A percentile compares a stretch with the other conserved stretches of the same genome.
phyloP scores from a whole-genome alignment of 805 yeast genomes.

The Kazachstania bromeliacearum region DNA sequence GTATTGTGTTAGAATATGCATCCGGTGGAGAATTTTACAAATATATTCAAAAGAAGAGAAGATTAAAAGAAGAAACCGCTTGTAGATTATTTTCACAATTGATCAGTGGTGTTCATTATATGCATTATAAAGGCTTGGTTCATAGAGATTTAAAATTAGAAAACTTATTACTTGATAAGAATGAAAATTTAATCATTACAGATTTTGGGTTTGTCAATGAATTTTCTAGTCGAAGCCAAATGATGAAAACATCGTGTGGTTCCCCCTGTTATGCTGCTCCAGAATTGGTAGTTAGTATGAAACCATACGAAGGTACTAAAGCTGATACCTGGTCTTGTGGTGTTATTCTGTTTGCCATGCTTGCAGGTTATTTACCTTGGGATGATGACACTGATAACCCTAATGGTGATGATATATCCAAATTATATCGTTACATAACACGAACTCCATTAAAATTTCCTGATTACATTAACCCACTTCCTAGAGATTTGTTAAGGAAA shows the following conservation, averaged over 20 bases:
- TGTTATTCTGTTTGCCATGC: slow-evolving; percentile 89
- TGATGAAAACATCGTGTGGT: slow-evolving; percentile 93
- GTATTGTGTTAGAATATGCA: slow-evolving; percentile 93
- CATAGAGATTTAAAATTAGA: slow-evolving; percentile 90
- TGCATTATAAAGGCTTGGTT: slow-evolving; percentile 85
- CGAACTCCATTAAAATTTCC: slow-evolving; percentile 90
- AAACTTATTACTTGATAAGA: slow-evolving; percentile 73
- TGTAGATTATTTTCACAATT: slow-evolving; percentile 85
- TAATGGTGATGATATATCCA: slow-evolving; percentile 88
- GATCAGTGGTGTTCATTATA: slow-evolving; percentile 87
- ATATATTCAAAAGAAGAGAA: slow-evolving; percentile 77
- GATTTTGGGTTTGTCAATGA: slow-evolving; percentile 95
- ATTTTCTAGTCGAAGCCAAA: slow-evolving; percentile 46
- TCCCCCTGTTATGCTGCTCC: slow-evolving; percentile 99
- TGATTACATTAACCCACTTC: slow-evolving; percentile 80
- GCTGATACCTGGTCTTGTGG: slow-evolving; percentile 98
- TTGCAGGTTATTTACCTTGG: slow-evolving; percentile 93
- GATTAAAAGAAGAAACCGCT: slow-evolving; percentile 79
- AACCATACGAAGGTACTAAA: slow-evolving; percentile 83
- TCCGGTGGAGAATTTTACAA: slow-evolving; percentile 96
- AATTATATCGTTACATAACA: slow-evolving; percentile 84
- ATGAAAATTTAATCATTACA: slow-evolving; percentile 75
- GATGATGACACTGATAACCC: slow-evolving; percentile 97
- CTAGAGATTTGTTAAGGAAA: slow-evolving; percentile 80
- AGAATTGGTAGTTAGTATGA: slow-evolving; percentile 78